Base-by-base conservation (phyloP, 495 filamentous ascomycete genomes). In the Hypoxylon perforatum region DNA sequence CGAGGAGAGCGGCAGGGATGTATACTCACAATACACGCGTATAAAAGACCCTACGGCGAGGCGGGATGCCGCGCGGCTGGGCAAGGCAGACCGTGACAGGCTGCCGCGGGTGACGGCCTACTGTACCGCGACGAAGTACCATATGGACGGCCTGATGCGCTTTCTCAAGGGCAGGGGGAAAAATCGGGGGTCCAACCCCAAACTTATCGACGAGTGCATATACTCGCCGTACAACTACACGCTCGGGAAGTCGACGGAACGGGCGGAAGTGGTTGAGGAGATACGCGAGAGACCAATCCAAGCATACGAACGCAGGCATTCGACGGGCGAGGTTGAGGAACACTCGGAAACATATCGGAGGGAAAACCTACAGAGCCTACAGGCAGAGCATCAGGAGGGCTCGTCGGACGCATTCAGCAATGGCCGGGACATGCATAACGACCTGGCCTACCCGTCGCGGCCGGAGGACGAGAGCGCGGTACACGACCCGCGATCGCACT, bases 21-120 rank as follows among this genome's bases (percentile, higher is more conserved):
- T 99, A 12, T 99, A 99, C 77, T 92, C 92, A 12, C 95, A 99
- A 76, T 84, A 96, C 85, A 79, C 86, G 9, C 88, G 96, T 33
- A 98, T 99, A 77, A 98, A 97, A 77, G 95, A 99, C 74, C 93
- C 93, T 2, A 96, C 92, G 0, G 94, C 95, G 11, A 82, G 95
- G 52, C 87, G 95, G 63, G 96, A 97, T 84, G 95, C 95, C 21
- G 96, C 96, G 33, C 81, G 93, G 55, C 77, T 99, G 21, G 96
- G 96, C 33, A 98, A 97, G 70, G 94, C 93, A 35, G 95, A 99
- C 72, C 85, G 95, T 38, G 91, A 93, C 53, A 84, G 87, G 61
- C 79, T 99, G 46, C 95, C 95, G 2, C 81, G 95, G 54, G 95
- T 99, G 3, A 97, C 95, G 21, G 95, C 95, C 15, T 98, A 97